These are phyloP conservation scores for Melaleuca quinquenervia DNA, from an alignment of 345 rosid genomes.

Conservation along the genomic window DNA sequence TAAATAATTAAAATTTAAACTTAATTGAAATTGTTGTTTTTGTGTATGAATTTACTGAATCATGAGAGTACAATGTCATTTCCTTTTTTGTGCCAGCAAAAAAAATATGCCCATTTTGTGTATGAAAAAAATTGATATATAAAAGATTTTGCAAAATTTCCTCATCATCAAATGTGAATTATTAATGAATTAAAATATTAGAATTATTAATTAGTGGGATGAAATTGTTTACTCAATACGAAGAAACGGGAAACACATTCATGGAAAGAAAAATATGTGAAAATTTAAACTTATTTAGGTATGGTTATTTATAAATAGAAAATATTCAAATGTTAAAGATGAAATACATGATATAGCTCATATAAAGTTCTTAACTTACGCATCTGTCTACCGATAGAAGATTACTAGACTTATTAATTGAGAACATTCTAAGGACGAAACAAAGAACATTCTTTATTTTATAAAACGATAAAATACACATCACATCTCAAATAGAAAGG, in stretches of 20 bases:
- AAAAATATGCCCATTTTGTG: fast-evolving
- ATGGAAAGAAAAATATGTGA: neutral
- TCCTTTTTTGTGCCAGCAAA: neutral
- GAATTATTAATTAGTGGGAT: neutral
- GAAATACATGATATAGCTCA: neutral
- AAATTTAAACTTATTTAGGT: neutral
- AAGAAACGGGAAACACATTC: too few species aligned
- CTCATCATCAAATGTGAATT: too few species aligned
- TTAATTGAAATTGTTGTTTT: neutral
- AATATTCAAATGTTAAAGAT: too few species aligned
- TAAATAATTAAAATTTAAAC: too few species aligned
- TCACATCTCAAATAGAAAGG: neutral
- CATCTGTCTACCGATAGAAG: neutral
- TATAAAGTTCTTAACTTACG: neutral
- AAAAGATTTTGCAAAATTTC: neutral
- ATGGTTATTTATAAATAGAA: too few species aligned
- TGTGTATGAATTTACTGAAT: too few species aligned
- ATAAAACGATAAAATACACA: too few species aligned
- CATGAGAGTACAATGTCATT: neutral
- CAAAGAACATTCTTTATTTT: neutral
- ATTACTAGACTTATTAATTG: too few species aligned
- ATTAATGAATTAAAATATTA: too few species aligned
- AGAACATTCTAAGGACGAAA: neutral
- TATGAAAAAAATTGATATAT: neutral
- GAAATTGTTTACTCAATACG: neutral